These are phyloP conservation scores for Verticillium alfalfae DNA, from an alignment of 2,329 filamentous ascomycete genomes.

Conservation along the genomic window DNA sequence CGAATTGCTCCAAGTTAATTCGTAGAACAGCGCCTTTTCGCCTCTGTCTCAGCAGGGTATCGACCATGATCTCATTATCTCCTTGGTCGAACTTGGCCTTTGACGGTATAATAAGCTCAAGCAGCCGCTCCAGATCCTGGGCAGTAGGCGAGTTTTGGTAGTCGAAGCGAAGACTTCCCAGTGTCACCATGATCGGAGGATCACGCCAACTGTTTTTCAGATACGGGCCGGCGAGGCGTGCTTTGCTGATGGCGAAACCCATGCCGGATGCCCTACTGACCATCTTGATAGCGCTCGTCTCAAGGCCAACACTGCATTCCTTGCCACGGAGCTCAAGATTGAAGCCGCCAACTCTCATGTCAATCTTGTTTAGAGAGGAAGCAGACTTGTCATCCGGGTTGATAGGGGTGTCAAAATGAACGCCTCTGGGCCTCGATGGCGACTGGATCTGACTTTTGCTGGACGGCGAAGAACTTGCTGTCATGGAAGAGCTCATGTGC, in stretches of 20 bases:
- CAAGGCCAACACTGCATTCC: slow-evolving; percentile 67
- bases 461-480: slow-evolving; percentile 57
- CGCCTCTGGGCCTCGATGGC: slow-evolving; percentile 43
- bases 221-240: slow-evolving; percentile 70
- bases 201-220: slow-evolving; percentile 44
- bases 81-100: slow-evolving; percentile 81
- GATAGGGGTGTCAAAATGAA: slow-evolving; percentile 52
- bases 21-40: slow-evolving; percentile 80
- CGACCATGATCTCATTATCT: slow-evolving; percentile 90
- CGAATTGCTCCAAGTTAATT: slow-evolving; percentile 59
- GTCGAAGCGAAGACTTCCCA: slow-evolving; percentile 65
- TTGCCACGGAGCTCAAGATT: slow-evolving; percentile 72
- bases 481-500: slow-evolving; percentile 80
- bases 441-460: slow-evolving; percentile 26
- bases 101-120: slow-evolving; percentile 85
- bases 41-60: slow-evolving; percentile 81
- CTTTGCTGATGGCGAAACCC: slow-evolving; percentile 67
- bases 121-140: slow-evolving; percentile 71
- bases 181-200: slow-evolving; percentile 56
- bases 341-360: slow-evolving; percentile 71
- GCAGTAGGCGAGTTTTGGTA: slow-evolving; percentile 71
- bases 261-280: slow-evolving; percentile 69
- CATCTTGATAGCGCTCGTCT: slow-evolving; percentile 77
- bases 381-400: slow-evolving; percentile 41
- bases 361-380: slow-evolving; percentile 59